Base-by-base conservation (phyloP, 2,329 filamentous ascomycete species). In the Akanthomyces dipterigenus region DNA sequence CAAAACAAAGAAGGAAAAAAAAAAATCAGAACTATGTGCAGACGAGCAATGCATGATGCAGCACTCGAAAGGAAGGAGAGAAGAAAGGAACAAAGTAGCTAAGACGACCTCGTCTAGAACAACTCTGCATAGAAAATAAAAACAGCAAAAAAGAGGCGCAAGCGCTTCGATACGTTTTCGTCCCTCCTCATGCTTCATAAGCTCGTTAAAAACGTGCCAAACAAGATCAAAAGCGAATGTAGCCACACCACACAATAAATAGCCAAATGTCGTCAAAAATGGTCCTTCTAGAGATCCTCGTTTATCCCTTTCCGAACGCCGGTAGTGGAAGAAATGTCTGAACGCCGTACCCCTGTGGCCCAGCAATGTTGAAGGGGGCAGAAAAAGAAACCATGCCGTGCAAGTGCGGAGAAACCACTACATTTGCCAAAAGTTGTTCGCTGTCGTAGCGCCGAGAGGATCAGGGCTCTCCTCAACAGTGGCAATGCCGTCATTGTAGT, bases 401-500 rank as follows among this genome's bases (percentile, higher is more conserved):
- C 48, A 40, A 16, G 46, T 9, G 20, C 28, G 14, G 6, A 34
- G 34, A 31, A 43, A 11, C 28, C 31, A 34, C 49, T 54, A 75
- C 63, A 75, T 66, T 55, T 75, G 73, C 74, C 74, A 76, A 58
- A 71, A 70, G 58, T 66, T 69, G 62, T 69, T 66, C 63, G 73
- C 65, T 5, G 72, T 67, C 51, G 67, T 66, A 24, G 72, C 65
- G 11, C 68, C 69, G 18, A 75, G 66, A 20, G 70, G 65, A 43
- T 76, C 73, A n/a, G 72, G 66, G 62, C 67, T 73, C 48, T 76
- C 74, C 28, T 73, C 74, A 62, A 75, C 66, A 20, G 73, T 64
- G 31, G 71, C 64, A 55, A 75, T 70, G 67, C 68, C 68, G 46
- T 76, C 74, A 62, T 64, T 61, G 67, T 79, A 80, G 55, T 80